Evolutionary conservation across 768 basidiomycete species (phyloP).

Genomic region (Leucosporidium scottii): DNA sequence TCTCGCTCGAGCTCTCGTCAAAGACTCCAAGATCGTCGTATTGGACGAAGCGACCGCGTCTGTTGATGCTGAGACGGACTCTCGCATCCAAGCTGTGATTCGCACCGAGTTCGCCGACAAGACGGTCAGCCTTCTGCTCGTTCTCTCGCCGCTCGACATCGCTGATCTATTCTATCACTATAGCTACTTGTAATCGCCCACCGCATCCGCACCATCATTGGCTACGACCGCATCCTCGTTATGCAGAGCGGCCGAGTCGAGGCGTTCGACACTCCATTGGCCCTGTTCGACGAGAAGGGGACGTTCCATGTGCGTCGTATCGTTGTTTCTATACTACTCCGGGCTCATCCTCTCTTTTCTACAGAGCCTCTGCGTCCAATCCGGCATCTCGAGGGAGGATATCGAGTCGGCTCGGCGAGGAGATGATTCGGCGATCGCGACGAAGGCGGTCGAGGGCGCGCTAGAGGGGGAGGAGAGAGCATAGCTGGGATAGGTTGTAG

Average conservation of each 20-base stretch:
- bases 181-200: neutral
- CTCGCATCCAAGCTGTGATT: constrained; percentile 86
- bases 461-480: too few relatives aligned
- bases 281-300: constrained; percentile 21
- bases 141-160: neutral
- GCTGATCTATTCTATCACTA: neutral
- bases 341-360: too few relatives aligned
- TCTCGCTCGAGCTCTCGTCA: constrained; percentile 80
- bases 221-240: constrained; percentile 35
- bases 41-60: constrained; percentile 51
- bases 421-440: too few relatives aligned
- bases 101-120: constrained; percentile 67
- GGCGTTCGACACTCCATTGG: constrained; percentile 33
- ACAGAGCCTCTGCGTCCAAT: too few relatives aligned
- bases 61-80: constrained; percentile 62
- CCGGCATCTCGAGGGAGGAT: too few relatives aligned
- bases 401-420: too few relatives aligned
- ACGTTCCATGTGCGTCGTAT: too few relatives aligned
- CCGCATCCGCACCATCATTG: neutral
- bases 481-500: too few relatives aligned
- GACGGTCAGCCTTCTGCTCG: constrained; percentile 45
- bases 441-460: too few relatives aligned
- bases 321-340: too few relatives aligned
- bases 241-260: constrained; percentile 27
- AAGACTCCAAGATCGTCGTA: constrained; percentile 73